Conservation (phyloP, 1,139 yeast genomes). For the Spathaspora jeffriesii region DNA sequence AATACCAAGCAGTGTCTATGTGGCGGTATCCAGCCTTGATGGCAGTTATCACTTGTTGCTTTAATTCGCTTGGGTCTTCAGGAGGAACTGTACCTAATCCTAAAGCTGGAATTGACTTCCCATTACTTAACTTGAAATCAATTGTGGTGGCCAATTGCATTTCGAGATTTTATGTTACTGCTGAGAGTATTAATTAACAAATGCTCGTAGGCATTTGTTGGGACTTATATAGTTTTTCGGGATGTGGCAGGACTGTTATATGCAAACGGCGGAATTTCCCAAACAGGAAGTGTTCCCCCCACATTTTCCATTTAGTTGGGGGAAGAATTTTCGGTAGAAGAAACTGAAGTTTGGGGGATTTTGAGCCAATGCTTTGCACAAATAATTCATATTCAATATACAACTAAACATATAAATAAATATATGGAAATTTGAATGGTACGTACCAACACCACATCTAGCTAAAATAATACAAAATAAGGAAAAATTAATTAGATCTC, state of each 20-base stretch:
- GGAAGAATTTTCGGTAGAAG: slow-evolving; percentile 1
- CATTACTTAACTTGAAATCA: slow-evolving; percentile 27
- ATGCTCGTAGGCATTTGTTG: neutral
- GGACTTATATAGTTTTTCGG: neutral
- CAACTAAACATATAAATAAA: neutral
- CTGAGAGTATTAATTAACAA: neutral
- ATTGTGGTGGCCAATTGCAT: slow-evolving; percentile 22
- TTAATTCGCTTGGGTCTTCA: slow-evolving; percentile 31
- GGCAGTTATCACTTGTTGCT: slow-evolving; percentile 38
- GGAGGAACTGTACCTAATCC: slow-evolving; percentile 43
- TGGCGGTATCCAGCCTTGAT: slow-evolving; percentile 43
- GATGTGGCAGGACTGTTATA: neutral
- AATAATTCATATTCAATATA: slow-evolving; percentile 2
- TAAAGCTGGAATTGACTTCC: slow-evolving; percentile 35
- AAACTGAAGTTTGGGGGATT: neutral
- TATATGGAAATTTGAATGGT: neutral
- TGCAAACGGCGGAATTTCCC: slow-evolving; percentile 2
- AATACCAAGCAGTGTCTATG: slow-evolving; percentile 47
- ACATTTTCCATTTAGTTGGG: too few species aligned
- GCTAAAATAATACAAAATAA: slow-evolving; percentile 3
- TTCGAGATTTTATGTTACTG: neutral
- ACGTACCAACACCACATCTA: neutral
- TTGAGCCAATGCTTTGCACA: neutral
- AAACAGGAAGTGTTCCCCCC: neutral
- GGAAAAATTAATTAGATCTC: slow-evolving; percentile 21